These are phyloP conservation scores for Yamadazyma mexicana DNA, from an alignment of 1,139 yeast species.

Conservation along the genomic window DNA sequence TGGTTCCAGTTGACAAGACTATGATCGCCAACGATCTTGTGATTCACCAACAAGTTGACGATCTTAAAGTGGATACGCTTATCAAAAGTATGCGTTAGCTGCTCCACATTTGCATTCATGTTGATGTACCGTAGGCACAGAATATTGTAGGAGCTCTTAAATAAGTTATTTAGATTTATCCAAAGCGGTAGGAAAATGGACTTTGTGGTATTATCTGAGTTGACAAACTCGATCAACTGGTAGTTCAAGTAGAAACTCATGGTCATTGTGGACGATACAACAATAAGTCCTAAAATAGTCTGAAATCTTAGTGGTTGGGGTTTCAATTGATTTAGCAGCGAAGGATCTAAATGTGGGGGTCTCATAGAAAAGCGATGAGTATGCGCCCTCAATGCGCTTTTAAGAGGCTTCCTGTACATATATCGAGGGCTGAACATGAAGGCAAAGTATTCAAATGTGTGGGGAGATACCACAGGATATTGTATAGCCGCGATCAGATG, in stretches of 20 bases:
- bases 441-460: too few species aligned
- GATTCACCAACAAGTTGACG: slow-evolving; percentile 8
- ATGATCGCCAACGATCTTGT: slow-evolving; percentile 11
- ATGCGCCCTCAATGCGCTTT: too few species aligned
- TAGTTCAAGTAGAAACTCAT: slow-evolving; percentile 16
- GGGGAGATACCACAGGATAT: too few species aligned
- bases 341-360: not conserved
- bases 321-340: not conserved
- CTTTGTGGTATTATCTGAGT: slow-evolving; percentile 9
- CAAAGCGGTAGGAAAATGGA: slow-evolving; percentile 18
- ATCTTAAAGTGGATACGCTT: slow-evolving; percentile 15
- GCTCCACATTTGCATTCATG: slow-evolving; percentile 3
- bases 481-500: too few species aligned
- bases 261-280: slow-evolving; percentile 14
- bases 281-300: slow-evolving; percentile 14
- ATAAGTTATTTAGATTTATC: slow-evolving; percentile 14
- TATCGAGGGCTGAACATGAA: too few species aligned
- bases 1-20: slow-evolving; percentile 12
- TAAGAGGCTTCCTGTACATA: too few species aligned
- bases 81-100: slow-evolving; percentile 6
- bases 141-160: slow-evolving; percentile 6
- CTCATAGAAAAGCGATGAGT: not conserved
- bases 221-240: slow-evolving; percentile 12
- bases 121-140: slow-evolving; percentile 6
- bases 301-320: slow-evolving; percentile 13